Evolutionary conservation across 192 early-diverging fungal species (phyloP), one percentile per base, ranked within the genome.

Genomic region (Coemansia sp.): DNA sequence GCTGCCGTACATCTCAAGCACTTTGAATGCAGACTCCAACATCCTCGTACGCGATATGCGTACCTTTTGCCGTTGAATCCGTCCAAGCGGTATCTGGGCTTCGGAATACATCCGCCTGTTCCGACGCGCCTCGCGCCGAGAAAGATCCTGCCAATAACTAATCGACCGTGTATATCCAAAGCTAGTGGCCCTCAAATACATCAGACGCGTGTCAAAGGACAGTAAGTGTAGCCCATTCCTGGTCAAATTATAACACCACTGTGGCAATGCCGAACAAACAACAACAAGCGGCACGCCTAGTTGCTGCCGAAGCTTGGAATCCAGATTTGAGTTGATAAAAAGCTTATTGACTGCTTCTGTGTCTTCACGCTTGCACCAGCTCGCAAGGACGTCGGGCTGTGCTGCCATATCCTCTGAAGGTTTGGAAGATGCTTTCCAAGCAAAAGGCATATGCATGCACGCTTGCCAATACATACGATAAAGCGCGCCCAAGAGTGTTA

Each of bases 231-330:
- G 88, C 38, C 88, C 92, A 19, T 86, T 69, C 20, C 63, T 63
- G n/a, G 88, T 82, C 1, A 98, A 56, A 32, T 81, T 65, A 20
- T 83, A 69, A 37, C 88, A 87, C 95, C 95, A 98, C 37, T 60
- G 41, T 0, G 95, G 96, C 19, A 95, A 74, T 42, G 92, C 89
- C 0, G 84, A 69, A 63, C 91, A 91, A 4, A 92, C 95, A 1
- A 96, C 94, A 67, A 96, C 90, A 38, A 98, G 84, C 3, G 94
- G 91, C 61, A 97, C 94, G 65, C 93, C 90, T 37, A 98, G 65
- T 68, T 98, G 96, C 6, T 93, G 87, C 16, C 85, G 88, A 41
- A 96, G 72, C 72, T 97, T 98, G 48, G 93, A 90, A 0, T 92
- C 86, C 25, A 98, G 68, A 68, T 93, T 92, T 63, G 81, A 86